phyloP scores from a whole-genome alignment of 495 filamentous ascomycete species.

The Acidiella bohemica region DNA sequence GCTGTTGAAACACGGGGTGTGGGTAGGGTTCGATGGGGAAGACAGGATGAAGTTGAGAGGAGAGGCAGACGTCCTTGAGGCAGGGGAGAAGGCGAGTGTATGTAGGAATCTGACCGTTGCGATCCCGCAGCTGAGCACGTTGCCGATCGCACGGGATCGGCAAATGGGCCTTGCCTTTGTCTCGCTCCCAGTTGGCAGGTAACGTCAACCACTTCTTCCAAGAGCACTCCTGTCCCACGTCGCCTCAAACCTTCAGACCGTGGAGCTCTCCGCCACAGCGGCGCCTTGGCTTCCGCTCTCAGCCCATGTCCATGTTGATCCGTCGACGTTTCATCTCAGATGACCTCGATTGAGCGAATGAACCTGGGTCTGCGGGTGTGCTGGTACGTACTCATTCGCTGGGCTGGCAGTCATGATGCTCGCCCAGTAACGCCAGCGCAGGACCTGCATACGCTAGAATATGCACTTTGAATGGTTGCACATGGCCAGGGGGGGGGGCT shows the following conservation, averaged over 20 bases:
- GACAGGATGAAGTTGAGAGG: not conserved
- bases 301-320: not conserved
- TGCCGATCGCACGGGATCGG: no score
- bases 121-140: no score
- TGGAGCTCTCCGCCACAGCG: no score
- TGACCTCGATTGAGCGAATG: not conserved
- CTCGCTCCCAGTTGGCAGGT: no score
- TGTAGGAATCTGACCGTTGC: no score
- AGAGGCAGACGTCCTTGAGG: not conserved
- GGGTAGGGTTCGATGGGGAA: not conserved
- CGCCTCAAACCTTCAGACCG: no score
- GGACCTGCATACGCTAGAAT: no score
- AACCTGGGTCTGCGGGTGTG: not conserved
- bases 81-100: not conserved
- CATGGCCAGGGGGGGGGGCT: no score
- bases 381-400: not conserved
- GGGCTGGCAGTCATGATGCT: conserved; percentile 1
- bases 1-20: conserved; percentile 5
- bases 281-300: no score
- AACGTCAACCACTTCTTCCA: conserved; percentile 7
- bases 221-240: no score
- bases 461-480: no score
- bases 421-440: not conserved
- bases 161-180: no score
- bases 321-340: not conserved